Base-by-base conservation (phyloP, 495 filamentous ascomycete species). In the Neurospora terricola region DNA sequence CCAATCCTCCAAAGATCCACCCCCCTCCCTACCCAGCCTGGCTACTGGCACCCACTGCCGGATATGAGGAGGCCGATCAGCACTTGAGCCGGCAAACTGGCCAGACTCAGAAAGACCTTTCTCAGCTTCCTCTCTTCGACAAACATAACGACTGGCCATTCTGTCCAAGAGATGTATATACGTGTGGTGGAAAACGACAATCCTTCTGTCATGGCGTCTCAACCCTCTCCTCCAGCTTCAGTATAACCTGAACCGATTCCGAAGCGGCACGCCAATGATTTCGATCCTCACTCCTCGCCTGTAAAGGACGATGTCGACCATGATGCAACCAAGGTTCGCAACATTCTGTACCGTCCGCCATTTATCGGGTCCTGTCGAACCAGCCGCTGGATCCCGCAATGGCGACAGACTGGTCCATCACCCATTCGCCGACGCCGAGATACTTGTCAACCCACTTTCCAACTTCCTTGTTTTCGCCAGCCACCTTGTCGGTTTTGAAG, bases 361-460 rank as follows among this genome's bases (percentile, higher is more conserved):
- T 75, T 90, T 86, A 97, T 82, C 94, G 90, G 79, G 86, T 91
- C 77, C 95, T 88, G 82, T 97, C 94, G 79, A 99, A 99, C 82
- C 88, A 99, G 39, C 89, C 87, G 80, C 92, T 96, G 16, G 92
- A 90, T 16, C 94, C 91, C 83, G 97, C 90, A 71, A 97, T 86
- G 37, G 94, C 94, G 37, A 98, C 93, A 6, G 94, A 96, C 84
- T 95, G 91, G 79, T 99, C 96, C 94, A 99, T 95, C 71, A 97
- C 92, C 93, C 93, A 96, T 83, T 99, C 96, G 80, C 96, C 96
- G 59, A 98, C 90, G 70, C 93, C 93, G 73, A 99, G 90, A 84
- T 99, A 99, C 80, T 91, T 97, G 78, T 95, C 93, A 76, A 99
- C 88, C 91, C 94, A 98, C 77, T 90, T 91, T 81, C 93, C 92